Base-by-base conservation (phyloP, 164 flowering plant species). In the Houttuynia cordata region DNA sequence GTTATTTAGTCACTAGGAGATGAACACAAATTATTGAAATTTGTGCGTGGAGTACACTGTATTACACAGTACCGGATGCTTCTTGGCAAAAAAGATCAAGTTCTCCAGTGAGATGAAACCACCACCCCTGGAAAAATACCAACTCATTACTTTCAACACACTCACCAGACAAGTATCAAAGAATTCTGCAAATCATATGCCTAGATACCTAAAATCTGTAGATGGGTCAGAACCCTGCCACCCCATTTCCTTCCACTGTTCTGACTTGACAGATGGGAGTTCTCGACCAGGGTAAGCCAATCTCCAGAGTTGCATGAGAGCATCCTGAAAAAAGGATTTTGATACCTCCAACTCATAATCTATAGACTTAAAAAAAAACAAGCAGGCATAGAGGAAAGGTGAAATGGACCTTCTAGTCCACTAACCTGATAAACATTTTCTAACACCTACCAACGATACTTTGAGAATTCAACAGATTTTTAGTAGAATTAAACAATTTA, bases 191-290 rank as follows among this genome's bases (percentile, higher is more conserved):
- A 34, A 24, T 37, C 41, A 30, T 1, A 57, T 24, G 17, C 61
- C 1, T 10, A 42, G 49, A 65, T 71, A 87, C 98, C 97, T 84
- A 74, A 93, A 89, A 74, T 89, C 98, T 57, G 96, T 92, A 61
- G 98, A 89, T 50, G 98, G 98, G 60, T 92, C 98, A 37, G 91
- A 21, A 61, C 98, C 96, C 74, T 92, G 98, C 98, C 98, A 92
- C 30, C 98, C 98, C 98, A 92, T 92, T 39, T 92, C 98, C 71
- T 89, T 92, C 98, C 98, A 92, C 25, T 80, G 80, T 67, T 84
- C 96, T 19, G 98, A 85, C 68, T 87, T 89, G 47, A 89, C 83
- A 57, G 88, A 37, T 57, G 96, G 96, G 60, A 87, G 80, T 57
- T 78, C 82, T 69, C 84, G 82, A 59, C 69, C 70, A 52, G 96